A percentile compares a stretch with the other conserved stretches of the same genome.
Conservation (phyloP, 768 basidiomycete species). For the Pleurotus citrinopileatus region DNA sequence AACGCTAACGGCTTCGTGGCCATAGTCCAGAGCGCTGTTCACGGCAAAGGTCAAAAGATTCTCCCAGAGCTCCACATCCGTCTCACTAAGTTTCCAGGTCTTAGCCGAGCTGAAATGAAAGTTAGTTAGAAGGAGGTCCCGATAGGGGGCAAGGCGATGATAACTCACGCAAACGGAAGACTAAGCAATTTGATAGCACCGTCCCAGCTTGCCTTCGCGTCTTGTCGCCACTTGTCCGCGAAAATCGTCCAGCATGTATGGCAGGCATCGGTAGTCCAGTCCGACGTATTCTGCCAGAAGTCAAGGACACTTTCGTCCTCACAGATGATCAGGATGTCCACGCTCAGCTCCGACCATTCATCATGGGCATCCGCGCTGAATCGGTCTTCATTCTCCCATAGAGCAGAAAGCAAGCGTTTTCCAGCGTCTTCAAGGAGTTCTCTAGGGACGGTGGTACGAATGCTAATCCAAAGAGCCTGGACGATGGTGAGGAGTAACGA, state of each 20-base stretch:
- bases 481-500: conserved; percentile 57
- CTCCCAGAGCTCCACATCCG: conserved; percentile 62
- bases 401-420: conserved; percentile 41
- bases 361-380: conserved; percentile 44
- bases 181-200: conserved; percentile 50
- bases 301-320: conserved; percentile 42
- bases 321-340: conserved; percentile 49
- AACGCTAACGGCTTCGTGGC: conserved; percentile 47
- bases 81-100: conserved; percentile 50
- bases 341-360: conserved; percentile 61
- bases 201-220: conserved; percentile 48
- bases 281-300: conserved; percentile 45
- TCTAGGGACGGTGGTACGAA: conserved; percentile 40
- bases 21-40: conserved; percentile 58
- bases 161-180: conserved; percentile 61
- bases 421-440: conserved; percentile 40
- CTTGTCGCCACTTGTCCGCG: conserved; percentile 51
- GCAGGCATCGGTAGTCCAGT: conserved; percentile 34
- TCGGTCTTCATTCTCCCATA: conserved; percentile 46
- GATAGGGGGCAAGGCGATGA: conserved; percentile 10
- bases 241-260: conserved; percentile 47
- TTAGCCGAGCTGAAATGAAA: conserved; percentile 29
- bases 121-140: conserved; percentile 8
- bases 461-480: conserved; percentile 54
- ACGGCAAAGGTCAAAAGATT: conserved; percentile 48